These are phyloP conservation scores for Oenanthe sinensis DNA, from an alignment of 129 eudicot species.

Conservation along the genomic window DNA sequence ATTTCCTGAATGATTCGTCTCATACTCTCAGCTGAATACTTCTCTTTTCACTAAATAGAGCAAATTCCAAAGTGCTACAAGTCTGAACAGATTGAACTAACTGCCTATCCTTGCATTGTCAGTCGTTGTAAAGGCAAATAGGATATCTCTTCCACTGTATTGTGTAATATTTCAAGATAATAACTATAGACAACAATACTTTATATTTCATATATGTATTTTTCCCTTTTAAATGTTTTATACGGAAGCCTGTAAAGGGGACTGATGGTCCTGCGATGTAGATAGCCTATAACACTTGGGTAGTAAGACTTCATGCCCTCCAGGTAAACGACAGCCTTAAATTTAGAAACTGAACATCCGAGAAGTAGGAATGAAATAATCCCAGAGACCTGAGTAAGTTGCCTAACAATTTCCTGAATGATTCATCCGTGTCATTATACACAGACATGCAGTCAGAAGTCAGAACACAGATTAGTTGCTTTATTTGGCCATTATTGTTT, in stretches of 20 bases:
- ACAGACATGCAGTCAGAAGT: not conserved
- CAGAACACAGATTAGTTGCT: not conserved
- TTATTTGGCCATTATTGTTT: not conserved
- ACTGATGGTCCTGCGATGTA: not conserved
- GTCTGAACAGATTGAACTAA: not conserved
- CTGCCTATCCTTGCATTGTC: not conserved
- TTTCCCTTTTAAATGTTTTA: not conserved
- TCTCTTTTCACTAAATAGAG: not conserved
- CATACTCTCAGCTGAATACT: not conserved
- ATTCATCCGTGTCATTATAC: not conserved
- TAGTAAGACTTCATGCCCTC: not conserved
- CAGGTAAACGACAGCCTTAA: not conserved
- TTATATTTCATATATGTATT: not conserved
- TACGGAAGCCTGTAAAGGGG: not conserved
- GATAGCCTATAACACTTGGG: not conserved
- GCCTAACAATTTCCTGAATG: not conserved
- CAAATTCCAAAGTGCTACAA: not conserved
- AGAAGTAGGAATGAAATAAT: not conserved
- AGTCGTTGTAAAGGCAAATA: not conserved
- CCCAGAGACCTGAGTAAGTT: not conserved
- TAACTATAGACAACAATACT: not conserved
- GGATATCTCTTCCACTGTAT: not conserved
- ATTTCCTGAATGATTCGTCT: not conserved
- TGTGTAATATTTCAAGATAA: not conserved
- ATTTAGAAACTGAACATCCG: not conserved